Evolutionary conservation across 176 grass and related monocot genomes (phyloP), one percentile per base, ranked within the genome.

Genomic region (Triticum urartu): DNA sequence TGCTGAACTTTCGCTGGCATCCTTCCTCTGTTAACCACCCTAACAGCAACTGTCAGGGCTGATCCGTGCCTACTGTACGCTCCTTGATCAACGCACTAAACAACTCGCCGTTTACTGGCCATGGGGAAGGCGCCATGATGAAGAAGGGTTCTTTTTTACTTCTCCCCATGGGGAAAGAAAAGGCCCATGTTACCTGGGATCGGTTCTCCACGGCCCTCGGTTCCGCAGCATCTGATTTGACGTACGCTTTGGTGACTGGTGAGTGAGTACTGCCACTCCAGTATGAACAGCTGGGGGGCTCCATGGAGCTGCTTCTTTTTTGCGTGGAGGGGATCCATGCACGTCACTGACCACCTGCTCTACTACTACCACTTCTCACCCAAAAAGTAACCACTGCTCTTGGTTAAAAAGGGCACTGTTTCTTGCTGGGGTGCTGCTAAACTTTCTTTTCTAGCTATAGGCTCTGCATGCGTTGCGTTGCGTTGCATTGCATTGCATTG

Each of bases 261-360:
- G 54, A 58, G 48, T 52, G 48, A 52, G 21, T 14, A 63, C 79
- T 33, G 18, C 21, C 35, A 18, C 45, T 40, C 69, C 38, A 82
- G 67, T 40, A 60, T 84, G 14, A 91, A 60, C 85, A 87, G 75
- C 85, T 68, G 59, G 59, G 66, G 83, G 86, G 75, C 90, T 86
- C 83, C 83, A 86, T 88, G 78, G 72, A 79, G 70, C 54, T 39
- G 43, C 47, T 66, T 56, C 61, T 80, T 84, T 75, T 76, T 92
- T 83, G 71, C 86, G 86, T 88, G 90, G 87, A 84, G 14, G 68
- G 87, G 84, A 89, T 92, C 84, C 90, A 76, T 89, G 87, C 90
- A 89, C 79, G 86, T 82, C 71, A 77, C n/a, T 70, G 52, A 33
- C 64, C 77, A 43, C 70, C 83, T 13, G 11, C 73, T 35, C 0